Percentiles rank a stretch among this genome's conserved stretches.
Conservation (phyloP, 179 eudicot genomes). For the Drosera spatulata region DNA sequence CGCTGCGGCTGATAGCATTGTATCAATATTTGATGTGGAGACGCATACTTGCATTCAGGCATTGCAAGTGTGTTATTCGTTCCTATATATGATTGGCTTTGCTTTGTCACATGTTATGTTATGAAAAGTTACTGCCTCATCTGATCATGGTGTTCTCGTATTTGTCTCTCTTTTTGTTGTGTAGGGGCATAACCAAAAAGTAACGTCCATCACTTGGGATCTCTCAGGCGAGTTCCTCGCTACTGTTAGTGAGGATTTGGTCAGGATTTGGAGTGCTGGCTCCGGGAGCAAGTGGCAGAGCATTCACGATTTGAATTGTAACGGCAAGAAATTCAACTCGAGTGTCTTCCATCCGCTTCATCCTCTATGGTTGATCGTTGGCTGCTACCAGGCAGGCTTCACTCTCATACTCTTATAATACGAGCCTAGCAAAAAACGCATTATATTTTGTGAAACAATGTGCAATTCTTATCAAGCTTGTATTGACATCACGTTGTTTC, state of each 20-base stretch:
- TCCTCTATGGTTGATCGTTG: conserved; percentile 32
- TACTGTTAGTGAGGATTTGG: conserved; percentile 39
- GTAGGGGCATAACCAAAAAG: conserved; percentile 37
- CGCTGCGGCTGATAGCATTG: conserved; percentile 26
- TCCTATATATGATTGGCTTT: background rate
- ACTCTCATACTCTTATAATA: background rate
- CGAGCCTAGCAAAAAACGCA: background rate
- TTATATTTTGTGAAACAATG: background rate
- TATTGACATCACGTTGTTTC: background rate
- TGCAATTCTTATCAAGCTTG: background rate
- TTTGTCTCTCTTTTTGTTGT: background rate
- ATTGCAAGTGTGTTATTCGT: conserved; percentile 20
- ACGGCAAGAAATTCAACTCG: conserved; percentile 38
- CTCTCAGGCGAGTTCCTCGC: conserved; percentile 40
- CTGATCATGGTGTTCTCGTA: too few relatives aligned
- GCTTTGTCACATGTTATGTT: background rate
- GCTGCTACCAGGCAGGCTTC: conserved; percentile 48
- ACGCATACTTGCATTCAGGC: conserved; percentile 17
- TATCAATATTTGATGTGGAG: conserved; percentile 34
- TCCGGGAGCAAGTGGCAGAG: conserved; percentile 25
- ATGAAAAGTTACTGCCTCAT: too few relatives aligned
- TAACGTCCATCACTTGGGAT: conserved; percentile 40
- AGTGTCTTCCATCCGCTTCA: conserved; percentile 44
- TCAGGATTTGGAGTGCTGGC: conserved; percentile 37
- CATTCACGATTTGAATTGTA: conserved; percentile 33